These are phyloP conservation scores for Cornus kousa DNA, from an alignment of 148 eudicot species.

Conservation along the genomic window DNA sequence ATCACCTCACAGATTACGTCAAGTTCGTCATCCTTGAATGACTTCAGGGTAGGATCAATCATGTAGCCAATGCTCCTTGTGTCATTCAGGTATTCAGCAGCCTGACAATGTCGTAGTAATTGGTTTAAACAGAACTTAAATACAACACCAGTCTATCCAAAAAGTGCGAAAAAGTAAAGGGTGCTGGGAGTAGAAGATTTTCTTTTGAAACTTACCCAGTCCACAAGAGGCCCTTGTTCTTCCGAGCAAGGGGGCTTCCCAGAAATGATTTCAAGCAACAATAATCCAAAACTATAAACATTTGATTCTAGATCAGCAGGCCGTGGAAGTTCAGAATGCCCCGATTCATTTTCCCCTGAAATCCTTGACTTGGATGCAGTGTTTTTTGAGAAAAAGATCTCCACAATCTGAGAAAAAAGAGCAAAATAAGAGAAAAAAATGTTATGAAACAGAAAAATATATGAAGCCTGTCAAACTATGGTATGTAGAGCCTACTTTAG, in stretches of 20 bases:
- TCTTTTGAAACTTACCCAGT: slow-evolving; percentile 55
- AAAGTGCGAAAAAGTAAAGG: not conserved
- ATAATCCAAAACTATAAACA: slow-evolving; percentile 63
- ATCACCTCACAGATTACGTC: slow-evolving; percentile 59
- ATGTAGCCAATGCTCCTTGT: slow-evolving; percentile 27
- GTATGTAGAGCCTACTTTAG: slow-evolving; percentile 55
- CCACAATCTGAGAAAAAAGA: slow-evolving; percentile 52
- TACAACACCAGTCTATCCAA: slow-evolving; percentile 1
- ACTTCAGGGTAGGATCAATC: slow-evolving; percentile 61
- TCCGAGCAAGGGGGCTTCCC: slow-evolving; percentile 66
- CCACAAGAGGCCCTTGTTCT: slow-evolving; percentile 57
- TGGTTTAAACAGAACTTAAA: not conserved
- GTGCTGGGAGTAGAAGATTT: not conserved
- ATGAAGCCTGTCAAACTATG: not conserved
- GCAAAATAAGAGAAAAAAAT: not conserved
- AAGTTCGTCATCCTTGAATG: slow-evolving; percentile 58
- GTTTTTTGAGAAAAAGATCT: slow-evolving; percentile 47
- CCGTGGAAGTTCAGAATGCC: slow-evolving; percentile 32
- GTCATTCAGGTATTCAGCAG: slow-evolving; percentile 42
- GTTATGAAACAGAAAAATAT: not conserved
- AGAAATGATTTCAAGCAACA: slow-evolving; percentile 77
- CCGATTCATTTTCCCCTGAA: slow-evolving; percentile 32
- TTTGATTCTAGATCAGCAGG: slow-evolving; percentile 51
- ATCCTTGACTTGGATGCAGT: slow-evolving; percentile 30
- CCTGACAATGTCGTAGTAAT: slow-evolving; percentile 30